Base-by-base conservation (phyloP, 2,329 filamentous ascomycete genomes). In the Calonectria pseudoreteaudii region DNA sequence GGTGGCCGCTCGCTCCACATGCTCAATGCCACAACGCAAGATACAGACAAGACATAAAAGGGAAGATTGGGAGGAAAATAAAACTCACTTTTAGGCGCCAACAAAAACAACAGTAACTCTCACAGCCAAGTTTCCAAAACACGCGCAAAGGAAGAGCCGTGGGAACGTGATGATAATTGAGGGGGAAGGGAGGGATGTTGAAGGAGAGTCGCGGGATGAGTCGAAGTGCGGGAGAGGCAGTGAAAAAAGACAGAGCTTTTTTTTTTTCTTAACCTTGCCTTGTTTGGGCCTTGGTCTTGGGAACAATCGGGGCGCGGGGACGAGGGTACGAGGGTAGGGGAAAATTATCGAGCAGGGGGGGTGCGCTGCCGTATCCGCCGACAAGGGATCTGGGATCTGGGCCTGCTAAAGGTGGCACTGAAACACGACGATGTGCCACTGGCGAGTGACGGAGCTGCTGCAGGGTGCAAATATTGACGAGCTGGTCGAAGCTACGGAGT, bases 81-180 rank as follows among this genome's bases (percentile, higher is more conserved):
- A 78, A 76, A 89, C 87, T 89, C 84, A 89, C 87, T 89, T 88
- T 89, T 89, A 84, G 83, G 87, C 86, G 87, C 87, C 87, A 86
- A 85, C 83, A 87, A 87, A 85, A 87, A 86, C 85, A 85, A 85
- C 82, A 83, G 83, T 83, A 84, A 84, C 81, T 83, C 80, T 84
- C 82, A 85, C 80, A 84, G 83, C 82, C 83, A 85, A 85, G 80
- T 79, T 83, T 84, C 83, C 83, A 84, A 86, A 86, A 85, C 83
- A 85, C 84, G 85, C 84, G 84, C 82, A 86, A 86, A 84, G 85
- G 86, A 88, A 87, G 84, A 87, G 85, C 81, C 82, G 82, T 83
- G 82, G 83, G 82, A 85, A 84, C 79, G 84, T 84, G 83, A 83
- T 82, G 82, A 81, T 81, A 79, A 81, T 79, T 77, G 81, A 81